Base-by-base conservation (phyloP, 1,284 basidiomycete genomes). In the Cryptococcus sp. region DNA sequence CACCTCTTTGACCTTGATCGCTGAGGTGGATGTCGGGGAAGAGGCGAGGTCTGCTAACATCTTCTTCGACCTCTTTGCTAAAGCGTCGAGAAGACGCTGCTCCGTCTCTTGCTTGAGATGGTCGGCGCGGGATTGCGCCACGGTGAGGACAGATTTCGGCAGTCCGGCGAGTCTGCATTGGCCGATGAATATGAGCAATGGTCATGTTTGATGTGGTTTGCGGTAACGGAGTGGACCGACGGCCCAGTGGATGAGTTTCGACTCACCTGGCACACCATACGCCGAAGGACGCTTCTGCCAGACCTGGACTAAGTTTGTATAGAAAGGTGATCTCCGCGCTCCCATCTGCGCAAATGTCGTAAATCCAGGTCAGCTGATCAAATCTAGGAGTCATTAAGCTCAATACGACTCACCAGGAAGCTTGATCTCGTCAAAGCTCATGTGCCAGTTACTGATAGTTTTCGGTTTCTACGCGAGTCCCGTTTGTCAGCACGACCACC, bases 241-340 rank as follows among this genome's bases (percentile, higher is more conserved):
- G 19, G 30, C 45, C n/a, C 7, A 13, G 19, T 47, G 17, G 42
- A 17, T 19, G 7, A 22, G 20, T 3, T 5, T 22, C 15, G 17
- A 55, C 69, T 61, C 41, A 70, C 68, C 90, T 84, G 11, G 88
- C 91, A 73, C 91, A 93, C 80, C 93, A 92, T 4, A 94, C 87
- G 5, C 91, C 91, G 72, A 93, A 94, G 0, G 90, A 92, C 58
- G 89, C 88, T 78, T 83, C 81, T 0, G 91, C 88, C 46, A 92
- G 81, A 1, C 92, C 92, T 3, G 79, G 75, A 0, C 84, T 83
- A 11, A 96, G 81, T 42, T 81, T 83, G 76, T 94, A 97, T 23
- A 94, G 78, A 78, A 96, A 97, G 2, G 88, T 90, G 43, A 96
- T 88, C 52, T 88, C 86, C 25, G 86, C 82, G 22, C 83, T 83